Conservation (phyloP, 352 stramenopile genomes). For the Globisporangium polare region DNA sequence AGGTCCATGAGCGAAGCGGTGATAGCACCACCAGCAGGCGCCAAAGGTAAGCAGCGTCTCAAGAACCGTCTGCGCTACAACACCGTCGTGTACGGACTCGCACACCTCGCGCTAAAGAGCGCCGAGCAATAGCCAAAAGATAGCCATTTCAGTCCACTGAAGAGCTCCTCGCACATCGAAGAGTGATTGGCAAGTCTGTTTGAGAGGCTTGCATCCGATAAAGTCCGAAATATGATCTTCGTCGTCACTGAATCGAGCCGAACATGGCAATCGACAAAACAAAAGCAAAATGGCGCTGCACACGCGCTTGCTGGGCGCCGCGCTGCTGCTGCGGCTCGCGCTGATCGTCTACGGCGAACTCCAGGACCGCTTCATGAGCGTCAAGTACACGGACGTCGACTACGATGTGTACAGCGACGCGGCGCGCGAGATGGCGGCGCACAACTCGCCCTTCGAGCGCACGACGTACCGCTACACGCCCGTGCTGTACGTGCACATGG, state of each 20-base stretch:
- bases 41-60: conserved; percentile 29
- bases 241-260: background rate
- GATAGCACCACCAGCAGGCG: background rate
- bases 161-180: background rate
- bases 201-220: background rate
- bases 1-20: background rate
- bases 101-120: conserved; percentile 43
- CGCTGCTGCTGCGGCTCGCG: conserved; percentile 53
- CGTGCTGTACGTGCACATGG: conserved; percentile 69
- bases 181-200: background rate
- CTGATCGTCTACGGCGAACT: conserved; percentile 71
- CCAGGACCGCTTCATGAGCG: conserved; percentile 69
- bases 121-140: conserved; percentile 16
- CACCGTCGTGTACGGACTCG: conserved; percentile 63
- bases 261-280: background rate
- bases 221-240: conserved; percentile 1
- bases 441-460: conserved; percentile 92
- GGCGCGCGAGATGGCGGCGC: conserved; percentile 83
- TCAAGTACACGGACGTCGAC: conserved; percentile 99
- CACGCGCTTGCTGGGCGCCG: conserved; percentile 36
- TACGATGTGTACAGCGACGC: conserved; percentile 99
- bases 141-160: too few species aligned
- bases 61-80: conserved; percentile 78
- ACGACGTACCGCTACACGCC: conserved; percentile 99
- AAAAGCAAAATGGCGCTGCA: conserved; percentile 20